phyloP scores from a whole-genome alignment of 129 eudicot genomes.

The Arctium lappa region DNA sequence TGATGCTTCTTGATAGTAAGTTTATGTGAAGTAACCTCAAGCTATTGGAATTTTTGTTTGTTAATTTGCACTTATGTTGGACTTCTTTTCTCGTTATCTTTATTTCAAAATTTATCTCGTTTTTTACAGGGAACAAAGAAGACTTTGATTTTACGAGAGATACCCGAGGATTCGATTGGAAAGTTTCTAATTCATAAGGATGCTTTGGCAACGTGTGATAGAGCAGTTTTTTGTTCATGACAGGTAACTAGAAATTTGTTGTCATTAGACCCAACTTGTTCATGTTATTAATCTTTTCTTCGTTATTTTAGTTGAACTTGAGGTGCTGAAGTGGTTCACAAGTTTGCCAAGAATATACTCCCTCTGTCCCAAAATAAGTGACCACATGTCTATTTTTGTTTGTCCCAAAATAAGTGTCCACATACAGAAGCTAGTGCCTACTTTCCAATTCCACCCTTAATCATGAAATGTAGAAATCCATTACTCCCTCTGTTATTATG shows the following conservation, averaged over 20 bases:
- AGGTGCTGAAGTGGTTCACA: neutral
- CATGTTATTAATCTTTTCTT: neutral
- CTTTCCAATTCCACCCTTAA: neutral
- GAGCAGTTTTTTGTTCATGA: slow-evolving; percentile 85
- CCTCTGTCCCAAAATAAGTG: neutral
- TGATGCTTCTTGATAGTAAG: neutral
- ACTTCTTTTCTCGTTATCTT: neutral
- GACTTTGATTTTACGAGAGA: slow-evolving; percentile 80
- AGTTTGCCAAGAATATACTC: neutral
- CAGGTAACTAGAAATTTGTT: slow-evolving; percentile 48
- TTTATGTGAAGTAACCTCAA: no score
- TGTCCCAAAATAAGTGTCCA: neutral
- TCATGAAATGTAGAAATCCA: neutral
- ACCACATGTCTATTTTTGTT: neutral
- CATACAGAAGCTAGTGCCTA: neutral
- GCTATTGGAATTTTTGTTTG: no score
- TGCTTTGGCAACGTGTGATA: slow-evolving; percentile 84
- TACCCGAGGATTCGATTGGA: slow-evolving; percentile 68
- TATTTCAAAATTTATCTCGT: neutral
- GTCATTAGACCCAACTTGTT: neutral
- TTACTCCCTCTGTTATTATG: neutral
- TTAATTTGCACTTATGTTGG: no score
- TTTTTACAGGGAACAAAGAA: slow-evolving; percentile 62
- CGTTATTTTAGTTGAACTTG: neutral
- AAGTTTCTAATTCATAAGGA: slow-evolving; percentile 53